A percentile compares a stretch with the other conserved stretches of the same genome.
phyloP scores from a whole-genome alignment of 108 stramenopile genomes.

The Tribonema minus region DNA sequence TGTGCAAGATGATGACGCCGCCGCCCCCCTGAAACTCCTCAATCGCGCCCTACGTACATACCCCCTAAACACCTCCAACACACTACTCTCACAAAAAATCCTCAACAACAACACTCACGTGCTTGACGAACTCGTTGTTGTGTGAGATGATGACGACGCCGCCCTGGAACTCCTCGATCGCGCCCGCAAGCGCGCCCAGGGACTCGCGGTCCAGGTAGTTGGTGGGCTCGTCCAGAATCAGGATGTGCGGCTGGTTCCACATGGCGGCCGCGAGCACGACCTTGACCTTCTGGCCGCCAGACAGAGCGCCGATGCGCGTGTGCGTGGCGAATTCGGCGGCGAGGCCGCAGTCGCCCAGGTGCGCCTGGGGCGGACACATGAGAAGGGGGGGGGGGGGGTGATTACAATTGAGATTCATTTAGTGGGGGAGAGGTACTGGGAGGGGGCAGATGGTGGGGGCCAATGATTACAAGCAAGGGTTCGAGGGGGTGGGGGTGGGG shows the following conservation, averaged over 20 bases:
- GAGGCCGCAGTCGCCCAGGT: conserved; percentile 90
- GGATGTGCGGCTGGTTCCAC: conserved; percentile 93
- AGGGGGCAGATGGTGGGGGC: too few species aligned
- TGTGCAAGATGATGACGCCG: conserved; percentile 96
- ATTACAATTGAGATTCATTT: too few species aligned
- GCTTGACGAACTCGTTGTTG: conserved; percentile 80
- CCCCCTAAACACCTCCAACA: too few species aligned
- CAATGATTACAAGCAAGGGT: too few species aligned
- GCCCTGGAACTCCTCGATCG: conserved; percentile 88
- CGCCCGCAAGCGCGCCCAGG: conserved; percentile 82
- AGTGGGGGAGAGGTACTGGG: too few species aligned
- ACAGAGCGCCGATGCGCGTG: conserved; percentile 88
- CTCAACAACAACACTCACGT: conserved; percentile 52
- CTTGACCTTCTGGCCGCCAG: conserved; percentile 97
- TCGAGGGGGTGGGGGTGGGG: too few species aligned
- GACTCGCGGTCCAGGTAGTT: conserved; percentile 97
- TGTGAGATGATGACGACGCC: conserved; percentile 98
- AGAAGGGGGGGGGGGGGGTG: too few species aligned
- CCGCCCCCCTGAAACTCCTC: conserved; percentile 91
- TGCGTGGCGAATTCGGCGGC: conserved; percentile 95
- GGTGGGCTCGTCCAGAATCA: conserved; percentile 96
- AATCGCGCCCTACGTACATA: conserved; percentile 73
- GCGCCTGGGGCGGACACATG: conserved; percentile 65
- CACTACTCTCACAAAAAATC: not conserved
- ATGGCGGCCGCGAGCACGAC: conserved; percentile 95